Evolutionary conservation across 148 eudicot genomes (phyloP).

Genomic region (Limonium bicolor): DNA sequence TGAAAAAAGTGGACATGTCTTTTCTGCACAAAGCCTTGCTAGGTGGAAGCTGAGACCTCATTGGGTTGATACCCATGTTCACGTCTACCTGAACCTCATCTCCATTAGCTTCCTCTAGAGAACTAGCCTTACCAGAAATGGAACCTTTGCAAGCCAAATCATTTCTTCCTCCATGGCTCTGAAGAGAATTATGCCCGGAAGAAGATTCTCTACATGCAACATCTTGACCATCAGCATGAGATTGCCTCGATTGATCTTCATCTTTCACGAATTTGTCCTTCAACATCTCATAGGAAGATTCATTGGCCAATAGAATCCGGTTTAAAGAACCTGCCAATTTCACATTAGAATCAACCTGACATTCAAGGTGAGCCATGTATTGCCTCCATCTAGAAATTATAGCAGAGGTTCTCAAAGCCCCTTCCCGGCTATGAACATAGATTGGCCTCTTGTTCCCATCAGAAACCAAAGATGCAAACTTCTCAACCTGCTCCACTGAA

Average conservation of each 20-base stretch:
- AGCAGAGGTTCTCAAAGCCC: slow-evolving; percentile 75
- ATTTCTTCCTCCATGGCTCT: slow-evolving; percentile 16
- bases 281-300: slow-evolving; percentile 11
- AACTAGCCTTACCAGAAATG: neutral
- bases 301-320: slow-evolving; percentile 10
- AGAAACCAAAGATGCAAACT: slow-evolving; percentile 59
- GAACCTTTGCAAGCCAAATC: slow-evolving; percentile 15
- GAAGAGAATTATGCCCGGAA: no score
- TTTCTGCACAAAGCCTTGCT: slow-evolving; percentile 51
- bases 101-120: slow-evolving; percentile 6
- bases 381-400: slow-evolving; percentile 94
- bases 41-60: slow-evolving; percentile 72
- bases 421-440: slow-evolving; percentile 91
- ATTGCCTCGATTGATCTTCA: slow-evolving; percentile 13
- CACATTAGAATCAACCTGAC: slow-evolving; percentile 15
- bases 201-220: slow-evolving; percentile 7
- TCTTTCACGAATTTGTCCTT: slow-evolving; percentile 11
- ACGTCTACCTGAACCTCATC: neutral
- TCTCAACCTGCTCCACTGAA: slow-evolving; percentile 76
- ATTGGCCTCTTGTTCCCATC: slow-evolving; percentile 52
- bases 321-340: slow-evolving; percentile 2
- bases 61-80: slow-evolving; percentile 35
- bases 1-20: slow-evolving; percentile 58
- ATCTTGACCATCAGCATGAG: slow-evolving; percentile 1
- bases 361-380: slow-evolving; percentile 30